Percentiles rank a stretch among this genome's conserved stretches.
Conservation (phyloP, 768 basidiomycete genomes). For the Lactarius pseudohatsudake region DNA sequence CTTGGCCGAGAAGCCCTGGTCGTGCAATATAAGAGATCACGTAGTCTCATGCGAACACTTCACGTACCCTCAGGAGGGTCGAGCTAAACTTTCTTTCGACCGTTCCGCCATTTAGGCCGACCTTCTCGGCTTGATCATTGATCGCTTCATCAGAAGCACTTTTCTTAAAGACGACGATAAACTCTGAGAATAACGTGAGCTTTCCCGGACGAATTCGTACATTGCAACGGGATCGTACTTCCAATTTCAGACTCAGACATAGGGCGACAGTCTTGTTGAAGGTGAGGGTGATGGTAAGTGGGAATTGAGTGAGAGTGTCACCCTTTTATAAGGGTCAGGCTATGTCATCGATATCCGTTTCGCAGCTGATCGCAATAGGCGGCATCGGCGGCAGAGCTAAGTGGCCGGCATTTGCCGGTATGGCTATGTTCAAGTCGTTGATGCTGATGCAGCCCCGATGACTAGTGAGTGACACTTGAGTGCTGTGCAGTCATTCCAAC, state of each 20-base stretch:
- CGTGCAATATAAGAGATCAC: background rate
- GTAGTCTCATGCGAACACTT: background rate
- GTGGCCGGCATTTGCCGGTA: slow-evolving; percentile 13
- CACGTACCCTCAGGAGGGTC: slow-evolving; percentile 30
- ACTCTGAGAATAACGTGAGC: slow-evolving; percentile 39
- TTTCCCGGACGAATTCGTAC: slow-evolving; percentile 12
- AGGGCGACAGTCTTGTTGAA: background rate
- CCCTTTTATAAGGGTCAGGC: background rate
- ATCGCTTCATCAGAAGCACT: slow-evolving; percentile 43
- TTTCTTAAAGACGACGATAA: slow-evolving; percentile 58
- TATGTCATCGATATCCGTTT: background rate
- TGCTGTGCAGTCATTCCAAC: background rate
- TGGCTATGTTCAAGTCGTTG: background rate
- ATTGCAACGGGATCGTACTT: slow-evolving; percentile 24
- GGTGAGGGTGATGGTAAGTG: background rate
- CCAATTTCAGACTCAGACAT: slow-evolving; percentile 30
- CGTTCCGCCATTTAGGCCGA: slow-evolving; percentile 45
- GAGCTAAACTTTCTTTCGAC: slow-evolving; percentile 43
- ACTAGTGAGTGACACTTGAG: background rate
- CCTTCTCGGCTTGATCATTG: slow-evolving; percentile 41
- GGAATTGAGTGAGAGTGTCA: background rate
- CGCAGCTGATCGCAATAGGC: background rate
- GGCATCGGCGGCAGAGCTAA: background rate
- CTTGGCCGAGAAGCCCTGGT: slow-evolving; percentile 47
- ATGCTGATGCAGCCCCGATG: background rate